These are phyloP conservation scores for Tulasnella sp. DNA, from an alignment of 768 basidiomycete genomes.

Conservation along the genomic window DNA sequence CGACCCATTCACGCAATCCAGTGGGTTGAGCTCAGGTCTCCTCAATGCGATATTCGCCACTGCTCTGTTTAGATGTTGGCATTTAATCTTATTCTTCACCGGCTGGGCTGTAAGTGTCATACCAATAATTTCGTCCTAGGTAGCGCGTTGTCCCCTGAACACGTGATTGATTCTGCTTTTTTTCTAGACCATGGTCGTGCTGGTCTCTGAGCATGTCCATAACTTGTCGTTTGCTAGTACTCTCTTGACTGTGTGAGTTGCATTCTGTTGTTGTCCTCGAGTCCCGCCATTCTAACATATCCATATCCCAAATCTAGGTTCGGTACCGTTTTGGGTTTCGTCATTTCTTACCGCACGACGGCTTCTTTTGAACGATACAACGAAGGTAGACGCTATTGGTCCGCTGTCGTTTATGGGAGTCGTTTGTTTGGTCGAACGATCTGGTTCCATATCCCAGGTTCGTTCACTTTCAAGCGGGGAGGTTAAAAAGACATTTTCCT, in stretches of 20 bases:
- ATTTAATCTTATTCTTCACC: slow-evolving; percentile 52
- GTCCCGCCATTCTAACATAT: no score
- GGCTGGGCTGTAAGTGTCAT: slow-evolving; percentile 39
- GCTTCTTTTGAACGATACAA: slow-evolving; percentile 38
- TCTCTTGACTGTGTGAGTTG: slow-evolving; percentile 55
- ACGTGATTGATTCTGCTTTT: neutral
- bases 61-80: slow-evolving; percentile 50
- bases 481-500: slow-evolving; percentile 20
- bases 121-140: neutral
- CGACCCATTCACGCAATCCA: neutral
- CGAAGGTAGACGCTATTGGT: slow-evolving; percentile 60
- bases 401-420: slow-evolving; percentile 40
- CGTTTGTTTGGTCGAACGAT: slow-evolving; percentile 31
- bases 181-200: neutral
- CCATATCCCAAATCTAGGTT: slow-evolving; percentile 23
- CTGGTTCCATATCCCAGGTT: slow-evolving; percentile 61
- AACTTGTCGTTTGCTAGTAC: slow-evolving; percentile 40
- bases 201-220: slow-evolving; percentile 37
- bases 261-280: neutral
- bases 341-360: slow-evolving; percentile 37
- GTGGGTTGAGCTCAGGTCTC: neutral
- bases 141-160: slow-evolving; percentile 32
- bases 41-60: slow-evolving; percentile 34
- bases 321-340: slow-evolving; percentile 64
- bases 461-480: slow-evolving; percentile 17